These are phyloP conservation scores for Saccharomycopsis sp. DNA, from an alignment of 805 yeast genomes.

Conservation along the genomic window DNA sequence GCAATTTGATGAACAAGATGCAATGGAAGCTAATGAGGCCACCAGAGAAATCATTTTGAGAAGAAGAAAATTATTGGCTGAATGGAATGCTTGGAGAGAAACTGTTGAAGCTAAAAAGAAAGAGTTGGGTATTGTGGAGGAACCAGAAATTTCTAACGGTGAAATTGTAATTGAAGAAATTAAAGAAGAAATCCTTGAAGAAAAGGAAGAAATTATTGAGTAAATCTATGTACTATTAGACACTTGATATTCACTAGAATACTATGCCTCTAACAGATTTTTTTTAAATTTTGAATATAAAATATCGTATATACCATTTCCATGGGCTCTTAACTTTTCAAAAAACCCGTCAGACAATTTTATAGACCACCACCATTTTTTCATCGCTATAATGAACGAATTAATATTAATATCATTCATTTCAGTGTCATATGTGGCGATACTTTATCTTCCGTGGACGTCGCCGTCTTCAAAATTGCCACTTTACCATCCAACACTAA, in stretches of 20 bases:
- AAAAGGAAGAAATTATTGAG: conserved; percentile 62
- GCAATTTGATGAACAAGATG: conserved; percentile 90
- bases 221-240: too few relatives aligned
- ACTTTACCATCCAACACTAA: conserved; percentile 6
- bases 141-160: conserved; percentile 41
- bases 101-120: conserved; percentile 40
- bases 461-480: background rate
- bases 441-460: conserved; percentile 8
- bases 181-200: conserved; percentile 67
- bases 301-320: too few relatives aligned
- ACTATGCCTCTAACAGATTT: too few relatives aligned
- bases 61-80: conserved; percentile 74
- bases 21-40: conserved; percentile 92
- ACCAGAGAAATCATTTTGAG: conserved; percentile 79
- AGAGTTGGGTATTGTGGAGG: conserved; percentile 35
- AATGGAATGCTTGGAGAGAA: conserved; percentile 79
- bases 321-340: too few relatives aligned
- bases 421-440: conserved; percentile 13
- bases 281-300: too few relatives aligned
- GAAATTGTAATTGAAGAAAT: conserved; percentile 69
- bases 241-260: too few relatives aligned
- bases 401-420: too few relatives aligned
- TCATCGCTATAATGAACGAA: too few relatives aligned
- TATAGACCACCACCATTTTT: too few relatives aligned
- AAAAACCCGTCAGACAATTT: too few relatives aligned